Evolutionary conservation across 495 filamentous ascomycete species (phyloP).

Genomic region (Penicillium verhagenii): DNA sequence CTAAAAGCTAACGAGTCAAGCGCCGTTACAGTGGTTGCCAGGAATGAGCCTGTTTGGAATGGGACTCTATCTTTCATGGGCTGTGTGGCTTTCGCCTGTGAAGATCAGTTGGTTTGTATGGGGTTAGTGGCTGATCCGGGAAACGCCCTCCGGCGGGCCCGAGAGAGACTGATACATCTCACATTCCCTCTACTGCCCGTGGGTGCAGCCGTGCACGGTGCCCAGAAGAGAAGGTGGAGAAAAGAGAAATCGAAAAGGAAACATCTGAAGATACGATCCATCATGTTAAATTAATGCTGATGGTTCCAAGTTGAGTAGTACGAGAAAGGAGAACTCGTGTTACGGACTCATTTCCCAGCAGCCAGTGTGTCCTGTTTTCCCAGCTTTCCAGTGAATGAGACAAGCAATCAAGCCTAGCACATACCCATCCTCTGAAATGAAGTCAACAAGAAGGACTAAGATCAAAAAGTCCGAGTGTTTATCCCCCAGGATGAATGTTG

Average conservation of each 20-base stretch:
- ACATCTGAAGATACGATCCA: not conserved
- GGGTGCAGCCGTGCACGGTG: not conserved
- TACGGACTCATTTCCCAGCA: not conserved
- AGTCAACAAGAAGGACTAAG: not conserved
- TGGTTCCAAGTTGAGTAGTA: not conserved
- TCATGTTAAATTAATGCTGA: not conserved
- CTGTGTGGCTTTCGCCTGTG: constrained; percentile 7
- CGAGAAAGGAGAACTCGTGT: not conserved
- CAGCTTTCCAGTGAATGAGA: too few species aligned
- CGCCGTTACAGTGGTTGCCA: constrained; percentile 19
- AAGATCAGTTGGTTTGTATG: constrained; percentile 13
- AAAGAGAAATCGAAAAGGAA: not conserved
- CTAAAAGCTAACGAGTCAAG: constrained; percentile 7
- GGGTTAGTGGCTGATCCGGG: constrained; percentile 23
- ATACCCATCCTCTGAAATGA: too few species aligned
- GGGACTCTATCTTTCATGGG: not conserved
- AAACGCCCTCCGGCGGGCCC: not conserved
- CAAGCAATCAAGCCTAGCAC: too few species aligned
- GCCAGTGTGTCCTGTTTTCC: too few species aligned
- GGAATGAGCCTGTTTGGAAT: constrained; percentile 15
- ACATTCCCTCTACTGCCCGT: constrained; percentile 21
- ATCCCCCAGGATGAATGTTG: too few species aligned
- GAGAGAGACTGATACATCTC: constrained; percentile 26
- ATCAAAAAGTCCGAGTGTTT: not conserved
- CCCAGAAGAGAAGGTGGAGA: not conserved